Evolutionary conservation across 2,329 filamentous ascomycete species (phyloP).

Genomic region (Colletotrichum shisoi): DNA sequence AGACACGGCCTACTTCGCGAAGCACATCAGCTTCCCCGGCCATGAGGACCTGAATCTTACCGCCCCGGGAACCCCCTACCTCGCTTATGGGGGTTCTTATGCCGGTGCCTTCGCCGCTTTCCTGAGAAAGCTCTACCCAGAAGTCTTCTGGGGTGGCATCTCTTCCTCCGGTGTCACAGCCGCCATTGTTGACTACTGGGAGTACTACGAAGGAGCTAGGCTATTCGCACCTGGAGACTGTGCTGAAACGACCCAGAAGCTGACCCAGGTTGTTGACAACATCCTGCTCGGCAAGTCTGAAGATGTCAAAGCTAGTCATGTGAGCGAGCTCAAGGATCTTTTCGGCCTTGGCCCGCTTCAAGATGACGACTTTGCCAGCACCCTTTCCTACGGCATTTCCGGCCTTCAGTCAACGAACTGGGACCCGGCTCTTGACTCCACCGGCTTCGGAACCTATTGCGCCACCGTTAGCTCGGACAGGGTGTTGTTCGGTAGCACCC

Average conservation of each 20-base stretch:
- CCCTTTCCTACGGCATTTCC: conserved; percentile 53
- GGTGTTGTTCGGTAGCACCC: conserved; percentile 54
- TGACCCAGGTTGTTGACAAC: conserved; percentile 61
- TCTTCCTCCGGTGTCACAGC: conserved; percentile 81
- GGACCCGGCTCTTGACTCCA: conserved; percentile 57
- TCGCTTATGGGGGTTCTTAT: conserved; percentile 85
- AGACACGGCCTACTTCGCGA: conserved; percentile 81
- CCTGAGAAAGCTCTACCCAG: conserved; percentile 76
- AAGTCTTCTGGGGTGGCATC: conserved; percentile 80
- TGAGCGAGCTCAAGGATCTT: conserved; percentile 48
- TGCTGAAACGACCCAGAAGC: conserved; percentile 67
- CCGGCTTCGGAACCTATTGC: conserved; percentile 59
- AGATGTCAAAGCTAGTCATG: neutral
- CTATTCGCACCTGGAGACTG: conserved; percentile 66
- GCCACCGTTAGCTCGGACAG: conserved; percentile 53
- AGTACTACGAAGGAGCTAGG: conserved; percentile 62
- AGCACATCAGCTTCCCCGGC: conserved; percentile 74
- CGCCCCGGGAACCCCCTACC: conserved; percentile 71
- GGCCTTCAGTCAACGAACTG: conserved; percentile 61
- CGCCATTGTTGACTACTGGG: conserved; percentile 80
- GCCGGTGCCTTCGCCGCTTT: conserved; percentile 82
- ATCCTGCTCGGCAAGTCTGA: conserved; percentile 57
- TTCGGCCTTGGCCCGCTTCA: conserved; percentile 59
- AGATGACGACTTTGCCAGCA: conserved; percentile 59
- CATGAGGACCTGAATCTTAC: conserved; percentile 73